These are phyloP conservation scores for Penicillium manginii DNA, from an alignment of 495 filamentous ascomycete genomes.

Conservation along the genomic window DNA sequence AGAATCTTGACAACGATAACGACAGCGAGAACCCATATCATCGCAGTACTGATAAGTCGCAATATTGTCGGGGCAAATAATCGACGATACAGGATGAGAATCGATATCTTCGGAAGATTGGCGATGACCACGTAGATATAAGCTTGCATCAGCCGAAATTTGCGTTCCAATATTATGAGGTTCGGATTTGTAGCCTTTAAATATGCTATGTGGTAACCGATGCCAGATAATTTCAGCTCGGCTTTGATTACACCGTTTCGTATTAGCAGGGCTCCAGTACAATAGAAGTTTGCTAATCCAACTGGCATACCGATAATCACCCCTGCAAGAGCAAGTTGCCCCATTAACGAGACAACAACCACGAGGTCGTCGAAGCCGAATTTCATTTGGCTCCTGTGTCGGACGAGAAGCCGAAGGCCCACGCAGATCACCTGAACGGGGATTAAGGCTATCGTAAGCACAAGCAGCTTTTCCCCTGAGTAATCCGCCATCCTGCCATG, in stretches of 20 bases:
- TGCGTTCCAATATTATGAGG: conserved; percentile 7
- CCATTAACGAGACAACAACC: conserved; percentile 1
- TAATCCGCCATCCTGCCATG: conserved; percentile 8
- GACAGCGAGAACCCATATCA: not conserved
- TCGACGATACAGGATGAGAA: conserved; percentile 6
- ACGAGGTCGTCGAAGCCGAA: conserved; percentile 8
- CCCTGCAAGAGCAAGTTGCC: not conserved
- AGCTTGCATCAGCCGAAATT: conserved; percentile 3
- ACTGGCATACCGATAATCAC: not conserved
- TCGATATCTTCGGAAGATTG: conserved; percentile 10
- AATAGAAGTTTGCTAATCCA: too few species aligned
- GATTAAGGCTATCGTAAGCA: not conserved
- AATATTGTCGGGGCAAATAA: conserved; percentile 1
- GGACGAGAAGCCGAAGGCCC: not conserved
- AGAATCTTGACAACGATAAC: not conserved
- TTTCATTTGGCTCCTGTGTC: conserved; percentile 4
- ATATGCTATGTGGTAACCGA: conserved; percentile 7
- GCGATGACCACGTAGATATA: conserved; percentile 7
- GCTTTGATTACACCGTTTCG: conserved; percentile 1
- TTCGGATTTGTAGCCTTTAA: not conserved
- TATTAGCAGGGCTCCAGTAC: not conserved
- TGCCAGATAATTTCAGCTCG: conserved; percentile 5
- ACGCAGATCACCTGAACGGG: conserved; percentile 3
- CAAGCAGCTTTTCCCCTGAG: conserved; percentile 2
- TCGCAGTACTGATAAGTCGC: not conserved